These are phyloP conservation scores for Irpex sp. DNA, from an alignment of 1,284 basidiomycete genomes.

Conservation along the genomic window DNA sequence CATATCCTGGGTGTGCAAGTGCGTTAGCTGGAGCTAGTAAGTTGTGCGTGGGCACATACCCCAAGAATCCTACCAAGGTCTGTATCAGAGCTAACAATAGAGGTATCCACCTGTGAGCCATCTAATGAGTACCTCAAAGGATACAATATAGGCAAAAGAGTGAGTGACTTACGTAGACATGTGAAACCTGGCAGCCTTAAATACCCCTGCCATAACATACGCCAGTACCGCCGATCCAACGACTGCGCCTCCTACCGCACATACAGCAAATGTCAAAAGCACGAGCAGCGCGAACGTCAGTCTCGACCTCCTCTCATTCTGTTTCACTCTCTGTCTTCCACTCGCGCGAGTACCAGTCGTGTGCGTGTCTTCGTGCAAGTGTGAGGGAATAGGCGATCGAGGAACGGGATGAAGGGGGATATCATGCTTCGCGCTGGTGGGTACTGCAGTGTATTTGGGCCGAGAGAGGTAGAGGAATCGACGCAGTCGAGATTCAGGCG, in stretches of 20 bases:
- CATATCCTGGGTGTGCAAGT: conserved; percentile 37
- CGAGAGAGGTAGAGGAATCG: conserved; percentile 11
- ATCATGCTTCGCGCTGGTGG: conserved; percentile 8
- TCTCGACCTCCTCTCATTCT: conserved; percentile 55
- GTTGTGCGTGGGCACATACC: conserved; percentile 37
- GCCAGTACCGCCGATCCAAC: conserved; percentile 71
- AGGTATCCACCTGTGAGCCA: conserved; percentile 68
- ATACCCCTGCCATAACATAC: conserved; percentile 68
- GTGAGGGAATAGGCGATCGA: background rate
- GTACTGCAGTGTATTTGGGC: conserved; percentile 14
- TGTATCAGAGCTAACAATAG: conserved; percentile 74
- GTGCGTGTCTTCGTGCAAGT: conserved; percentile 1
- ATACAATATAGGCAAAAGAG: conserved; percentile 4
- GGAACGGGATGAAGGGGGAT: conserved; percentile 12
- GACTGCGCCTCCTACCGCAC: conserved; percentile 62
- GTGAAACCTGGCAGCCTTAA: conserved; percentile 61
- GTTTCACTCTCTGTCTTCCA: conserved; percentile 19
- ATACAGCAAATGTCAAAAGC: conserved; percentile 51
- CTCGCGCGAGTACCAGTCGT: conserved; percentile 11
- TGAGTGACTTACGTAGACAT: conserved; percentile 71
- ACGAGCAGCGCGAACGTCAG: conserved; percentile 64
- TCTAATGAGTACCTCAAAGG: conserved; percentile 1
- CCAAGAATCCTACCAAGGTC: conserved; percentile 63
- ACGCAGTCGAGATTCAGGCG: conserved; percentile 30
- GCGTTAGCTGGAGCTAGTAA: conserved; percentile 1